A percentile compares a stretch with the other conserved stretches of the same genome.
Conservation (phyloP, 805 yeast genomes). For the Kodamaea nitidulidarum region DNA sequence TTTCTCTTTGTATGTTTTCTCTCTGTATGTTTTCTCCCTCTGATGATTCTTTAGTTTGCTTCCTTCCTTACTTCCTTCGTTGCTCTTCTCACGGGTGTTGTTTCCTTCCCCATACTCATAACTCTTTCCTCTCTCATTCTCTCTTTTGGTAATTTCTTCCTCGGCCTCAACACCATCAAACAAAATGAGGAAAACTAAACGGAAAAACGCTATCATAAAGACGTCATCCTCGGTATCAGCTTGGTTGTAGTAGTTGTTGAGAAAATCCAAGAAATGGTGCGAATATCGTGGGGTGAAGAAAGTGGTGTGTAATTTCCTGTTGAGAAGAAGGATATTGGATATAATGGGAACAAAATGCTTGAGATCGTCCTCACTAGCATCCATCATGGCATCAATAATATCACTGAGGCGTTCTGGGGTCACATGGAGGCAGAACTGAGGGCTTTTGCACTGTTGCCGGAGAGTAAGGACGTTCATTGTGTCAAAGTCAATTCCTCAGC, state of each 20-base stretch:
- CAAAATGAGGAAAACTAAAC: slow-evolving; percentile 23
- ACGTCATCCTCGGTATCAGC: slow-evolving; percentile 10
- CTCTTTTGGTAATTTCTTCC: no score
- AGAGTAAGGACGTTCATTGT: slow-evolving; percentile 9
- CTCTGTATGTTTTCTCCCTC: no score
- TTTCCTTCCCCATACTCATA: no score
- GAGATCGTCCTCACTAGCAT: slow-evolving; percentile 1
- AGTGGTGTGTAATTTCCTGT: slow-evolving; percentile 17
- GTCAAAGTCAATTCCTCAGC: not conserved
- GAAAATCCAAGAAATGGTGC: slow-evolving; percentile 8
- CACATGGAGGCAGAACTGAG: slow-evolving; percentile 14
- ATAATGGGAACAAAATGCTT: slow-evolving; percentile 20
- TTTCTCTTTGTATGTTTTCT: no score
- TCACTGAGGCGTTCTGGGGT: slow-evolving; percentile 4
- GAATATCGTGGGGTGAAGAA: slow-evolving; percentile 20
- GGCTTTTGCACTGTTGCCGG: slow-evolving; percentile 14
- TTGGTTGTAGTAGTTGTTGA: slow-evolving; percentile 4
- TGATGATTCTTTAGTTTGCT: no score
- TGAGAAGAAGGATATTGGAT: slow-evolving; percentile 24
- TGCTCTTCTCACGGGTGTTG: not conserved
- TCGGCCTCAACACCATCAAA: slow-evolving; percentile 20
- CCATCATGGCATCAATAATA: slow-evolving; percentile 5
- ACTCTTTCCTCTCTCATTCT: no score
- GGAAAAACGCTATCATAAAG: slow-evolving; percentile 19
- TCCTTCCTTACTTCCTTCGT: not conserved